Base-by-base conservation (phyloP, 1,284 basidiomycete genomes). In the Volvariella volvacea region DNA sequence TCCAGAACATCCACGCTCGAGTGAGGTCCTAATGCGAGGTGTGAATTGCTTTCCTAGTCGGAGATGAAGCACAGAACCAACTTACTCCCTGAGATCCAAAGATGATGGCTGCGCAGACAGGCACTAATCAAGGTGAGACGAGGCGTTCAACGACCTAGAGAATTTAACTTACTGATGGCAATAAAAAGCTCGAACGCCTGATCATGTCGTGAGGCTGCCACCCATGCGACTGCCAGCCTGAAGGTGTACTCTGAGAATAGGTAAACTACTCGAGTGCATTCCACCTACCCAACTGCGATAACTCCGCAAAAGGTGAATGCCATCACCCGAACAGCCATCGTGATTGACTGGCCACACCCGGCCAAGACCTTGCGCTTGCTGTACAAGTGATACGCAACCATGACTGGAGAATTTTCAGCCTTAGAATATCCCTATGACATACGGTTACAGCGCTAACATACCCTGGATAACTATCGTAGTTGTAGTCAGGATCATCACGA, bases 11-110 rank as follows among this genome's bases (percentile, higher is more conserved):
- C 54, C 58, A 59, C 4, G 49, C 46, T 4, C 43, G 43, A 9
- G 55, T 2, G 17, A 59, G 50, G 43, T 59, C 58, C 58, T 59
- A 39, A 2, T 22, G 34, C 10, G 3, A 19, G 34, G 17, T 12
- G 21, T 10, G 38, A 17, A 12, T 33, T 41, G 16, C 42, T 42
- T 7, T 44, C 42, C 15, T 34, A 20, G 6, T 22, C 47, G 2
- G 46, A 38, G 20, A 41, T 48, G 8, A 49, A 48, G 8, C 10
- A 19, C 17, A 14, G 17, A 16, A 9, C 12, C 9, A 2, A 47
- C 51, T 38, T 9, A 60, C 62, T 49, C 50, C 46, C 46, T 64
- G 60, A 3, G 53, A 58, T 12, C 57, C 59, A 47, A 64, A 62
- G 16, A 62, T 56, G 40, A 59, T 30, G 19, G 58, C 45, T 8